Conservation (phyloP, 306 rosid species). For the Acacia crassicarpa region DNA sequence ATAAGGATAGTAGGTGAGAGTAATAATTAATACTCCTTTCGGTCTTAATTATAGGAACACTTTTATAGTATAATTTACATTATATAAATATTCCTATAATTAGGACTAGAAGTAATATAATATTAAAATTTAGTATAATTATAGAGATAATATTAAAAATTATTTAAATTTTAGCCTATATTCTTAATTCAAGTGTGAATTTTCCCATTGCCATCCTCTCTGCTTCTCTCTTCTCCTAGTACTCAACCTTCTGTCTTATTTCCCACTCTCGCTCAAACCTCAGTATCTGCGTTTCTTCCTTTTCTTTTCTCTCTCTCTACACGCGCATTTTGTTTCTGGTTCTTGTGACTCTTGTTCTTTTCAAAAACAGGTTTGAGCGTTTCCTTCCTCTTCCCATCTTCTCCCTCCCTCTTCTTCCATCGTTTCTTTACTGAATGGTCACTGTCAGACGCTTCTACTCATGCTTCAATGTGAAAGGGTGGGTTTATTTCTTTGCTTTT, state of each 20-base stretch:
- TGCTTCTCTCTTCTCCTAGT: neutral
- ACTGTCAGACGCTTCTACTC: neutral
- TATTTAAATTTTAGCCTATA: too few species aligned
- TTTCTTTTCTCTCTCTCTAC: neutral
- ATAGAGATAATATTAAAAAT: too few species aligned
- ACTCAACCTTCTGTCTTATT: neutral
- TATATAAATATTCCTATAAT: too few species aligned
- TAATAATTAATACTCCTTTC: too few species aligned
- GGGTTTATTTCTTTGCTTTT: neutral
- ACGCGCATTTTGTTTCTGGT: neutral
- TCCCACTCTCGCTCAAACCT: neutral
- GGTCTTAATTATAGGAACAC: too few species aligned
- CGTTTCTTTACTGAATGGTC: neutral
- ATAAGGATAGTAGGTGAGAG: too few species aligned
- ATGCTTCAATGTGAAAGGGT: neutral
- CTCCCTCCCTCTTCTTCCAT: neutral
- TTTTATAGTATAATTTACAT: too few species aligned
- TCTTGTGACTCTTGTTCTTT: neutral
- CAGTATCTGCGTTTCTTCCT: neutral
- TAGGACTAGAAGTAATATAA: too few species aligned
- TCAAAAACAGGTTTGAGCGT: neutral
- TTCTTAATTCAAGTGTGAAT: neutral
- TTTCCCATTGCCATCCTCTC: neutral
- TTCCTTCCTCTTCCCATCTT: neutral
- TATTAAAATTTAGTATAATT: too few species aligned